Evolutionary conservation across 2,329 filamentous ascomycete species (phyloP).

Genomic region (Metarhizium robertsii): DNA sequence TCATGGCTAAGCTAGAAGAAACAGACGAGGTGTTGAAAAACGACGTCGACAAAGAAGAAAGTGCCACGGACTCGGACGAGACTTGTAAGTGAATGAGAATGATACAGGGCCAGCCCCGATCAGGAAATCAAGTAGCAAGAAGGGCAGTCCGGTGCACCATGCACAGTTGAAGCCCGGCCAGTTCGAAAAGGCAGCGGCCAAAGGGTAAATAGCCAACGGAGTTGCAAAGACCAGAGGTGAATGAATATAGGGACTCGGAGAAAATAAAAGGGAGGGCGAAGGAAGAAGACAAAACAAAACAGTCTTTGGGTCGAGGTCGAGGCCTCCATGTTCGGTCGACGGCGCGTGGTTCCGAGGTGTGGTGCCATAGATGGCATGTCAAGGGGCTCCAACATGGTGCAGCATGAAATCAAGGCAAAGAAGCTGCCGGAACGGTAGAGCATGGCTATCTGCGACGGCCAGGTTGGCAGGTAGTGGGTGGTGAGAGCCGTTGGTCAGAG

Average conservation of each 20-base stretch:
- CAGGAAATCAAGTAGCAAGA: not conserved
- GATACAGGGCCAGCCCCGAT: not conserved
- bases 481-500: not conserved
- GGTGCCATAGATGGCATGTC: not conserved
- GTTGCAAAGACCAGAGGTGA: not conserved
- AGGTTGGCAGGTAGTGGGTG: not conserved
- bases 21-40: not conserved
- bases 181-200: too few species aligned
- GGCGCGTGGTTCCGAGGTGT: too few species aligned
- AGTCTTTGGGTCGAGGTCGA: not conserved
- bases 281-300: not conserved
- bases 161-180: not conserved
- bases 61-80: not conserved
- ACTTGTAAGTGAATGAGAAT: not conserved
- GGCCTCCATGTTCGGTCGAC: not conserved
- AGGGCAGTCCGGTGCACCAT: not conserved
- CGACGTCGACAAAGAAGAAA: not conserved
- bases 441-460: not conserved
- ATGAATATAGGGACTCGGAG: not conserved
- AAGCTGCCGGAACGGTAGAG: too few species aligned
- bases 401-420: not conserved
- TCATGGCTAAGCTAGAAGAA: not conserved
- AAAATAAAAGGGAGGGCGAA: not conserved
- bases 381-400: not conserved
- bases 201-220: not conserved